phyloP scores from a whole-genome alignment of 2,329 filamentous ascomycete genomes.

The Curvularia spicifera region DNA sequence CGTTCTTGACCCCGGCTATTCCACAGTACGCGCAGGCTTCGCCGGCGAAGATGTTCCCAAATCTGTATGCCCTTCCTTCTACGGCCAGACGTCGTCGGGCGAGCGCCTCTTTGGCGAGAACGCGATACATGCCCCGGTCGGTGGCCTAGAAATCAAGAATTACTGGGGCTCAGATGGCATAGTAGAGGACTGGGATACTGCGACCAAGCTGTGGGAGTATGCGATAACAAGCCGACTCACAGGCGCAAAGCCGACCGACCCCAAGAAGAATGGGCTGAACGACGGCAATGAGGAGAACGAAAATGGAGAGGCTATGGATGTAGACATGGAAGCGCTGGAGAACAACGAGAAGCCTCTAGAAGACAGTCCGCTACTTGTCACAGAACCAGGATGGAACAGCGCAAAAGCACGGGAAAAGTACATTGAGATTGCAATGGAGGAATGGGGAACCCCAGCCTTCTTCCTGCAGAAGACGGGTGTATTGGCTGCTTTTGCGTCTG shows the following conservation, averaged over 20 bases:
- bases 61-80: conserved; percentile 88
- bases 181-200: conserved; percentile 96
- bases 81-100: conserved; percentile 65
- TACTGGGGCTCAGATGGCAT: conserved; percentile 88
- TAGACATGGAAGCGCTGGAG: conserved; percentile 64
- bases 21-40: conserved; percentile 89
- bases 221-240: conserved; percentile 88
- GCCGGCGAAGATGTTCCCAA: conserved; percentile 98
- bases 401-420: conserved; percentile 88
- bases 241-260: conserved; percentile 71
- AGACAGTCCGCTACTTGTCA: conserved; percentile 91
- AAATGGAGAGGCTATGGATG: conserved; percentile 61
- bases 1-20: conserved; percentile 93
- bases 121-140: conserved; percentile 77
- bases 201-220: conserved; percentile 89
- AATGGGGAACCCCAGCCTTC: conserved; percentile 93
- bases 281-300: conserved; percentile 73
- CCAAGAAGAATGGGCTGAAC: conserved; percentile 79
- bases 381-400: conserved; percentile 91
- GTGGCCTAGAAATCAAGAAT: conserved; percentile 83
- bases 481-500: conserved; percentile 87
- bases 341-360: conserved; percentile 75
- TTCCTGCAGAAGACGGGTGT: conserved; percentile 91
- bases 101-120: conserved; percentile 85
- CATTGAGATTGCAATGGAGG: conserved; percentile 96